Conservation (phyloP, 371 early-diverging fungal species). For the Mitosporidium daphniae region DNA sequence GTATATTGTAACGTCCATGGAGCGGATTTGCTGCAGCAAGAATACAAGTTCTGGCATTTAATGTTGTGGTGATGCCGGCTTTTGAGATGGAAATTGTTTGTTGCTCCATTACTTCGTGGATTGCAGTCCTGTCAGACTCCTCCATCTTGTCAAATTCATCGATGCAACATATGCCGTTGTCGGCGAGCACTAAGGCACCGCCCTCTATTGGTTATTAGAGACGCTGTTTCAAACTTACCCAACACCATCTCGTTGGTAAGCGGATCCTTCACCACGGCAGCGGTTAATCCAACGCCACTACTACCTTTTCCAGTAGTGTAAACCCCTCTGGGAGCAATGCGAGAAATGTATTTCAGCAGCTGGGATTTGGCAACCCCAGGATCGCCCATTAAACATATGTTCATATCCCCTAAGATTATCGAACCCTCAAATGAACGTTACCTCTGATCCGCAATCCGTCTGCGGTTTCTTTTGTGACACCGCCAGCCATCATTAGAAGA, state of each 20-base stretch:
- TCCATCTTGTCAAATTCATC: conserved; percentile 99
- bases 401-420: conserved; percentile 25
- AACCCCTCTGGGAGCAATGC: conserved; percentile 77
- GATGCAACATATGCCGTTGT: conserved; percentile 94
- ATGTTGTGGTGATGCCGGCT: conserved; percentile 91
- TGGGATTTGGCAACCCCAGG: conserved; percentile 97
- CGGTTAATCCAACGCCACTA: conserved; percentile 93
- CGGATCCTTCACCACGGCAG: conserved; percentile 82
- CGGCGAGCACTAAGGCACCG: conserved; percentile 89
- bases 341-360: conserved; percentile 70
- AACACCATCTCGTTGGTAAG: conserved; percentile 79
- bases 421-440: conserved; percentile 1
- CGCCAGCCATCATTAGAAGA: conserved; percentile 9
- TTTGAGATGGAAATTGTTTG: conserved; percentile 96
- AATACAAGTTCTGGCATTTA: conserved; percentile 91
- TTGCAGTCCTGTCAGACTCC: conserved; percentile 60
- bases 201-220: conserved; percentile 51
- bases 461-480: conserved; percentile 25
- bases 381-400: conserved; percentile 89
- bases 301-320: conserved; percentile 97
- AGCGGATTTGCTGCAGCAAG: conserved; percentile 91
- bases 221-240: too few relatives aligned
- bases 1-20: conserved; percentile 57
- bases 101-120: conserved; percentile 99
- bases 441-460: conserved; percentile 70